Base-by-base conservation (phyloP, 1,284 basidiomycete species). In the Ganoderma resinaceum region DNA sequence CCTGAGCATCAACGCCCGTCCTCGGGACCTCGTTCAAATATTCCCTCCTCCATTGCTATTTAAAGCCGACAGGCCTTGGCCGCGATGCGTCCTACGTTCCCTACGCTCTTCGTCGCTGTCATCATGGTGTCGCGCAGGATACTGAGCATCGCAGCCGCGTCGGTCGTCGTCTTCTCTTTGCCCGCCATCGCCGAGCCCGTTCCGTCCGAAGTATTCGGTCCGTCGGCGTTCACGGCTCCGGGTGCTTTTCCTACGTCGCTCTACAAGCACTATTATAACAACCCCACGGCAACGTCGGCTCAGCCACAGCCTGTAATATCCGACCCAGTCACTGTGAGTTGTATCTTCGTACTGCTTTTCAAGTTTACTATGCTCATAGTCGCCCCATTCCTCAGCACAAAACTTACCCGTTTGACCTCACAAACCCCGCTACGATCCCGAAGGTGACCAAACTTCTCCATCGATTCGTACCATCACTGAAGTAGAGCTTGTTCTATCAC, bases 251-350 rank as follows among this genome's bases (percentile, higher is more conserved):
- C 91, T 2, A 90, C 89, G 2, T 86, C 87, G 7, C 78, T 84
- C 43, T 92, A 87, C 77, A 75, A 80, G n/a, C 76, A 84, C 69
- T 94, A 93, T 78, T 92, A 89, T 78, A 91, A 93, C 76, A 79
- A 85, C 70, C 91, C 92, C 29, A 92, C 90, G 5, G 89, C 86
- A 42, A 92, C 91, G 1, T 84, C 83, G 20, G 86, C 83, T 5
- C 90, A 93, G 76, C 87, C 88, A 5, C 90, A 93, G 77, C 92
- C 91, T 40, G 83, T 91, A 64, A 85, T 93, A 61, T 86, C 89
- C 2, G 91, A 93, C 75, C 88, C 89, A 12, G 84, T 92, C 29
- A 82, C 83, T 37, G 91, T 90, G 78, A 73, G 81, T 67, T 60
- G 12, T 23, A 5, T 62, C 42, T 46, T 38, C 9, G 16, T 43